These are phyloP conservation scores for Barbarea vulgaris DNA, from an alignment of 345 rosid genomes.

Conservation along the genomic window DNA sequence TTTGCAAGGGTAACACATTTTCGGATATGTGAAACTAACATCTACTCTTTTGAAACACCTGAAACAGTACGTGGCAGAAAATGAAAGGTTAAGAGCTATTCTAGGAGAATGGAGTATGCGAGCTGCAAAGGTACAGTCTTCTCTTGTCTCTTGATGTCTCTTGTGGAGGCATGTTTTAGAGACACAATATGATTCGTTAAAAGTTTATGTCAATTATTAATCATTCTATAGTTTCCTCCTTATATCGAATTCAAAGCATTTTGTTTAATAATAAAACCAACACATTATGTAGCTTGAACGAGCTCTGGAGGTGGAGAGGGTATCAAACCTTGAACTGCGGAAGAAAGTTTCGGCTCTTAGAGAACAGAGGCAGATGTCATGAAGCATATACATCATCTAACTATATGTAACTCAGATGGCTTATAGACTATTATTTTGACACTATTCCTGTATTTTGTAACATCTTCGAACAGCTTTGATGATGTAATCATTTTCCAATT, in stretches of 20 bases:
- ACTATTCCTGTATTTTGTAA: conserved; percentile 28
- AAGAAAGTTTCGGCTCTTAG: conserved; percentile 50
- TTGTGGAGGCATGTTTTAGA: conserved; percentile 15
- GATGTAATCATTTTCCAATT: neutral
- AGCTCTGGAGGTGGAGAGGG: conserved; percentile 83
- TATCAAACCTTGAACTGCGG: conserved; percentile 76
- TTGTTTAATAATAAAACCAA: conserved; percentile 6
- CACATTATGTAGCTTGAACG: conserved; percentile 64
- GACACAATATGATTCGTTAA: neutral
- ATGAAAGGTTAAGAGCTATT: conserved; percentile 92
- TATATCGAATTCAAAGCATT: neutral
- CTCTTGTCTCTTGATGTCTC: neutral
- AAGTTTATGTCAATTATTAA: neutral
- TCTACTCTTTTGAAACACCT: conserved; percentile 8
- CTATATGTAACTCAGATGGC: conserved; percentile 16
- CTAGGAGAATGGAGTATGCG: conserved; percentile 95
- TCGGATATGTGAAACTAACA: neutral
- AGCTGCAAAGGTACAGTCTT: conserved; percentile 77
- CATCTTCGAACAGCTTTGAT: neutral
- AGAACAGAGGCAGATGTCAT: conserved; percentile 19
- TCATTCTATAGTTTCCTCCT: neutral
- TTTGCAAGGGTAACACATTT: conserved; percentile 5
- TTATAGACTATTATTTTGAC: conserved; percentile 14
- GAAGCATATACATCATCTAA: conserved; percentile 22
- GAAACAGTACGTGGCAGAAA: conserved; percentile 86